Percentiles rank a stretch among this genome's conserved stretches.
Evolutionary conservation across 2,329 filamentous ascomycete genomes (phyloP).

Genomic region (Ophiosphaerella narmari): DNA sequence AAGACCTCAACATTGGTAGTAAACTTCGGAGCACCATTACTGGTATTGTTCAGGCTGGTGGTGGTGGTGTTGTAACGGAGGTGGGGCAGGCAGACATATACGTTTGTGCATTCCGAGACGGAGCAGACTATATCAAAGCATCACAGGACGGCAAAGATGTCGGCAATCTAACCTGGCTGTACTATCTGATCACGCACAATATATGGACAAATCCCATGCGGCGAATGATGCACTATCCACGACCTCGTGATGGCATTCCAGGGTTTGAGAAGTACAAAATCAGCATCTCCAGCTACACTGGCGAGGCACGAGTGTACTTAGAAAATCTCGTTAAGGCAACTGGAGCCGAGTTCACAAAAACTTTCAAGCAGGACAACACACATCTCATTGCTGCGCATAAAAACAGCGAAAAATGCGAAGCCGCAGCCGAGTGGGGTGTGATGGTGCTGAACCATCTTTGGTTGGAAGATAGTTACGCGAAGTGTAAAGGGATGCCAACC

Average conservation of each 20-base stretch:
- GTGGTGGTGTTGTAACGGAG: conserved; percentile 68
- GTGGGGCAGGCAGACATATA: conserved; percentile 78
- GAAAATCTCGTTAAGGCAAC: conserved; percentile 86
- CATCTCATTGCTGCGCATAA: conserved; percentile 91
- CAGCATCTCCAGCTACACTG: conserved; percentile 94
- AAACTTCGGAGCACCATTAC: conserved; percentile 70
- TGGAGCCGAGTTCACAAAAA: conserved; percentile 90
- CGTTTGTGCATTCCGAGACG: conserved; percentile 85
- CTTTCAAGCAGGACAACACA: conserved; percentile 92
- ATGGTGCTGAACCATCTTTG: conserved; percentile 92
- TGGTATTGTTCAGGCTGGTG: conserved; percentile 71
- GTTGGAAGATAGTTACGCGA: conserved; percentile 96
- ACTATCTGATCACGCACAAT: conserved; percentile 86
- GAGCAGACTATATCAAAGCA: conserved; percentile 75
- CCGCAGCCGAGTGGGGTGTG: conserved; percentile 90
- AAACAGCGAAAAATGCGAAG: conserved; percentile 89
- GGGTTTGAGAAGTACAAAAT: conserved; percentile 79
- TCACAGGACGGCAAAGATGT: conserved; percentile 80
- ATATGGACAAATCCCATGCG: conserved; percentile 84
- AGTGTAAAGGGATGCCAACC: conserved; percentile 75
- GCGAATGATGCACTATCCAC: conserved; percentile 85
- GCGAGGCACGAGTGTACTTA: conserved; percentile 88
- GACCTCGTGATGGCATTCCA: conserved; percentile 75
- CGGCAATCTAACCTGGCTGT: conserved; percentile 92
- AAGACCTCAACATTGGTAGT: conserved; percentile 72